phyloP scores from a whole-genome alignment of 306 rosid genomes.

The Casuarina cunninghamiana region DNA sequence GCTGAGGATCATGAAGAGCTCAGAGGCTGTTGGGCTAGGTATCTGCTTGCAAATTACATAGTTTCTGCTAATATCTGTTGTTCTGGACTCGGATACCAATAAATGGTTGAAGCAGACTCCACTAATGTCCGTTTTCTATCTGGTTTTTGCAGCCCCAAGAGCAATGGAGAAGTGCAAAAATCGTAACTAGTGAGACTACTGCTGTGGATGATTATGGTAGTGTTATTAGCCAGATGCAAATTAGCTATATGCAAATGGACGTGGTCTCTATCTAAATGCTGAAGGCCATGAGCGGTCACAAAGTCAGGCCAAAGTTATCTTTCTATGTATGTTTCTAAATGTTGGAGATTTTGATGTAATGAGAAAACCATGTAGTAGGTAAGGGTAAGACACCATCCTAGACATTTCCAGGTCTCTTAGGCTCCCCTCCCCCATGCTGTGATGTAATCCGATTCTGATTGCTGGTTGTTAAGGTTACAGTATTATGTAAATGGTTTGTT shows the following conservation, averaged over 20 bases:
- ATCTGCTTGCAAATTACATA: constrained; percentile 15
- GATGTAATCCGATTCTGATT: constrained; percentile 27
- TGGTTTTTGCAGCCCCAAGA: constrained; percentile 72
- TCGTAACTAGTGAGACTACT: constrained; percentile 38
- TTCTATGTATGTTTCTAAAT: constrained; percentile 35
- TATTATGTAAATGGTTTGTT: constrained; percentile 52
- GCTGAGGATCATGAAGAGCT: constrained; percentile 93
- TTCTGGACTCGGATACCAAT: not conserved
- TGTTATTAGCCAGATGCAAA: constrained; percentile 20
- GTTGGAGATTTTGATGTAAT: constrained; percentile 39
- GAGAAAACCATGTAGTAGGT: constrained; percentile 34
- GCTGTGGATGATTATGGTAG: constrained; percentile 33
- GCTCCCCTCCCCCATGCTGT: constrained; percentile 23
- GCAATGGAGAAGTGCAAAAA: constrained; percentile 82
- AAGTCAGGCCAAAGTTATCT: constrained; percentile 14
- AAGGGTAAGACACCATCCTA: constrained; percentile 26
- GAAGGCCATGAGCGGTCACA: constrained; percentile 14
- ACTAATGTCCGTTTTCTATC: not conserved
- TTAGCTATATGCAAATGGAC: constrained; percentile 5
- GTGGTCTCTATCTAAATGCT: constrained; percentile 10
- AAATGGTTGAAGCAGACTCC: not conserved
- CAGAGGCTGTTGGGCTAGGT: constrained; percentile 95
- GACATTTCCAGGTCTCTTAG: constrained; percentile 34
- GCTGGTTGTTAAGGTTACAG: constrained; percentile 35
- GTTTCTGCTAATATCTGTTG: not conserved